Percentiles rank a stretch among this genome's conserved stretches.
phyloP scores from a whole-genome alignment of 768 basidiomycete genomes.

The Auricularia sp. region DNA sequence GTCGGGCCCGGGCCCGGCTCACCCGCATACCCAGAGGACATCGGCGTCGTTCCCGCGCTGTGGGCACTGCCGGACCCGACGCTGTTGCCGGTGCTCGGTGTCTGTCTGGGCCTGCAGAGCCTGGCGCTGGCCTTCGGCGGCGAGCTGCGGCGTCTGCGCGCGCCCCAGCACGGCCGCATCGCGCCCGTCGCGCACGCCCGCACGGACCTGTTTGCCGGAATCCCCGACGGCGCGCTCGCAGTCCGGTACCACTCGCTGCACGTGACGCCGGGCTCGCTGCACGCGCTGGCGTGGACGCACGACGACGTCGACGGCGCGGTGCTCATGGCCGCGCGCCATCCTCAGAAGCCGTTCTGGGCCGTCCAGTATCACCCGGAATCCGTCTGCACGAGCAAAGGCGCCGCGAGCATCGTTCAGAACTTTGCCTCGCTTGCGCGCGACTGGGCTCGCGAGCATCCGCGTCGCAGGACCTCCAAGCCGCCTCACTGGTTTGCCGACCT shows the following conservation, averaged over 20 bases:
- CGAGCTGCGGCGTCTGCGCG: conserved; percentile 41
- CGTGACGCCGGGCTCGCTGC: conserved; percentile 22
- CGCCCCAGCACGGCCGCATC: conserved; percentile 75
- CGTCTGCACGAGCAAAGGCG: conserved; percentile 59
- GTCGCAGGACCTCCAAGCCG: neutral
- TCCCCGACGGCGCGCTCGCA: conserved; percentile 40
- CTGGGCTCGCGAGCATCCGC: conserved; percentile 35
- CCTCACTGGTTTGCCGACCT: neutral
- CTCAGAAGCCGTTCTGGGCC: conserved; percentile 64
- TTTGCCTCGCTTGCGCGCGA: conserved; percentile 61
- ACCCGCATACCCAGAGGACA: conserved; percentile 48
- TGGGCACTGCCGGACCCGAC: conserved; percentile 50
- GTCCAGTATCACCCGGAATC: conserved; percentile 90
- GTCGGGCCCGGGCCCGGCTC: conserved; percentile 79
- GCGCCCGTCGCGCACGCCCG: conserved; percentile 52
- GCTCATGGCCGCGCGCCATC: conserved; percentile 67
- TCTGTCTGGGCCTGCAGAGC: conserved; percentile 77
- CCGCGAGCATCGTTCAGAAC: conserved; percentile 56
- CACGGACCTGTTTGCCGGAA: conserved; percentile 49
- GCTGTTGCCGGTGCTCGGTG: conserved; percentile 67
- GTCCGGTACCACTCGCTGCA: conserved; percentile 79
- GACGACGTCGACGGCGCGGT: conserved; percentile 43
- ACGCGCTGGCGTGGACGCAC: conserved; percentile 52
- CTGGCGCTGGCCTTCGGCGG: conserved; percentile 59
- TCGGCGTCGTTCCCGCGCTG: conserved; percentile 59